Base-by-base conservation (phyloP, 2,329 filamentous ascomycete genomes). In the Diaporthe citri region DNA sequence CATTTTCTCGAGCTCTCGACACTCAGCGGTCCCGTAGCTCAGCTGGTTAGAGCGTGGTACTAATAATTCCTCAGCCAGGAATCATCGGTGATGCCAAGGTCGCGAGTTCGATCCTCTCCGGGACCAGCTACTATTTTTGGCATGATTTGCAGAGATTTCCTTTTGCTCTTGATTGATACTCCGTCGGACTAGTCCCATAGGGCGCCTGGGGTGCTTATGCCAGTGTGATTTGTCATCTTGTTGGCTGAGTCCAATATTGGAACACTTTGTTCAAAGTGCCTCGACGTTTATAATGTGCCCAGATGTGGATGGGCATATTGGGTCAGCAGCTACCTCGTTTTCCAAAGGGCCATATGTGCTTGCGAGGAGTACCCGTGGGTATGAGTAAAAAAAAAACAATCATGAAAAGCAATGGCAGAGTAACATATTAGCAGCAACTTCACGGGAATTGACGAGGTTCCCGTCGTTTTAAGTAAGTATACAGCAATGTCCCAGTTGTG, bases 41-140 rank as follows among this genome's bases (percentile, higher is more conserved):
- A 74, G 64, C 34, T 74, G 72, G 72, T 74, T 56, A 74, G 72
- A 71, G 72, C 72, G 72, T 74, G 41, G 72, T 74, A 74, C 72
- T 74, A 74, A 74, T 74, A 74, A 25, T 55, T 64, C 25, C 64
- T 39, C 13, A 4, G 28, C 3, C 34, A 13, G 64, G 22, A 62
- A 71, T 43, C 28, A 55, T 62, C 6, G n/a, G 72, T 74, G 31
- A 71, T 71, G 72, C 72, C 43, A 74, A 74, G 72, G 72, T 64
- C 66, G 72, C 56, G 72, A 71, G 72, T 74, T 74, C 72, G 72
- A 74, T 64, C 72, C 72, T 71, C 72, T 74, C 66, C 66, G 72
- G 72, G 72, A 74, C 72, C 72, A 74, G n/a, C 3, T 25, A 25
- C 6, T 41, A 3, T 17, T 2, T 66, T 73, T 73, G 66, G 22